phyloP scores from a whole-genome alignment of 2,329 filamentous ascomycete genomes.

The Neoascochyta sp. region DNA sequence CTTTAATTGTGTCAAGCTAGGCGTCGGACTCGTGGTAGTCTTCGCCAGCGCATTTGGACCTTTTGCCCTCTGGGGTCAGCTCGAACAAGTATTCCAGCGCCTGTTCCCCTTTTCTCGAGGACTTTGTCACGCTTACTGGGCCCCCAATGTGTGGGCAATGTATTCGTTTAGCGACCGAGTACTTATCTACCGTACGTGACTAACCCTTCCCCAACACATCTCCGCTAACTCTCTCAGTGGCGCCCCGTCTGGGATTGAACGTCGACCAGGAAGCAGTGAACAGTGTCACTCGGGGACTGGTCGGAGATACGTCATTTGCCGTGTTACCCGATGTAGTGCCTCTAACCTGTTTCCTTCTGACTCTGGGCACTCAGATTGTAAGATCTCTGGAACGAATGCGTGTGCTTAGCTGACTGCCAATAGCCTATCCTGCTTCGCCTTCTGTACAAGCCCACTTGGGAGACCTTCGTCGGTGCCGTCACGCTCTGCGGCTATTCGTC shows the following conservation, averaged over 20 bases:
- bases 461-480: slow-evolving; percentile 81
- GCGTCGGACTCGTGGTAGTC: slow-evolving; percentile 64
- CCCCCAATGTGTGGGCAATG: slow-evolving; percentile 93
- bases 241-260: slow-evolving; percentile 71
- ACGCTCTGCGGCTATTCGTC: slow-evolving; percentile 94
- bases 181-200: slow-evolving; percentile 68
- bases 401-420: slow-evolving; percentile 7
- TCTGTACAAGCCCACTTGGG: slow-evolving; percentile 76
- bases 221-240: slow-evolving; percentile 56
- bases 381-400: slow-evolving; percentile 17
- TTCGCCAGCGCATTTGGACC: slow-evolving; percentile 84
- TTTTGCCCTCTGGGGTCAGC: slow-evolving; percentile 75
- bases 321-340: slow-evolving; percentile 85
- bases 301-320: slow-evolving; percentile 91
- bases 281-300: slow-evolving; percentile 87
- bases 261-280: slow-evolving; percentile 72
- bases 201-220: background rate
- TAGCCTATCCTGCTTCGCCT: slow-evolving; percentile 66
- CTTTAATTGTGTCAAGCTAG: slow-evolving; percentile 79
- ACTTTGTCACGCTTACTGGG: slow-evolving; percentile 97
- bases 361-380: slow-evolving; percentile 73
- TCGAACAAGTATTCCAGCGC: slow-evolving; percentile 76
- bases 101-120: slow-evolving; percentile 93
- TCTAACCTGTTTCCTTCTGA: slow-evolving; percentile 74
- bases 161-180: slow-evolving; percentile 88